These are phyloP conservation scores for Cryptosporidium felis DNA, from an alignment of 169 alveolate species.

Conservation along the genomic window DNA sequence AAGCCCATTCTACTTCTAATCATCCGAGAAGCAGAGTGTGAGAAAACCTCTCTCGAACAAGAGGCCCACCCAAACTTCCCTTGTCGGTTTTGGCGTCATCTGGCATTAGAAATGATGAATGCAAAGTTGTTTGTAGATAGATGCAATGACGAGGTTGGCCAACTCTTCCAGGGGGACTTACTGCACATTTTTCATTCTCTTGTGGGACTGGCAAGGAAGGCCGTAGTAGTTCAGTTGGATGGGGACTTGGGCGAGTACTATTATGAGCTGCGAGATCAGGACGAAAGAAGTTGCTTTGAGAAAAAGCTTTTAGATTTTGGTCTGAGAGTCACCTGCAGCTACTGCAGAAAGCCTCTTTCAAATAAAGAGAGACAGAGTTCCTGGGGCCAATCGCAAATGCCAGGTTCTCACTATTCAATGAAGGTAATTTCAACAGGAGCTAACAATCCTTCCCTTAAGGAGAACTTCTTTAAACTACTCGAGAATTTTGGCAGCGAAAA, in stretches of 20 bases:
- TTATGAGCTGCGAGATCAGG: neutral
- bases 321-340: neutral
- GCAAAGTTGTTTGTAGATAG: constrained; percentile 29
- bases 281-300: neutral
- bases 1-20: constrained; percentile 24
- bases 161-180: constrained; percentile 28
- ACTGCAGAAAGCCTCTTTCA: constrained; percentile 14
- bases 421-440: constrained; percentile 31
- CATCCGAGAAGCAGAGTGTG: neutral
- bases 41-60: neutral
- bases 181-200: constrained; percentile 8
- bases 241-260: neutral
- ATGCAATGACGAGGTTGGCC: constrained; percentile 49
- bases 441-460: neutral
- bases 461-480: neutral
- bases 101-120: constrained; percentile 40
- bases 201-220: neutral
- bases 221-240: neutral
- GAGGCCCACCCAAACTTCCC: neutral
- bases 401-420: too few relatives aligned
- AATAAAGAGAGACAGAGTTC: too few relatives aligned
- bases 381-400: too few relatives aligned
- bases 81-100: constrained; percentile 52
- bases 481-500: neutral
- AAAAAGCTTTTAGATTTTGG: neutral